A percentile compares a stretch with the other conserved stretches of the same genome.
Conservation (phyloP, 148 eudicot species). For the Nepenthes mirabilis region DNA sequence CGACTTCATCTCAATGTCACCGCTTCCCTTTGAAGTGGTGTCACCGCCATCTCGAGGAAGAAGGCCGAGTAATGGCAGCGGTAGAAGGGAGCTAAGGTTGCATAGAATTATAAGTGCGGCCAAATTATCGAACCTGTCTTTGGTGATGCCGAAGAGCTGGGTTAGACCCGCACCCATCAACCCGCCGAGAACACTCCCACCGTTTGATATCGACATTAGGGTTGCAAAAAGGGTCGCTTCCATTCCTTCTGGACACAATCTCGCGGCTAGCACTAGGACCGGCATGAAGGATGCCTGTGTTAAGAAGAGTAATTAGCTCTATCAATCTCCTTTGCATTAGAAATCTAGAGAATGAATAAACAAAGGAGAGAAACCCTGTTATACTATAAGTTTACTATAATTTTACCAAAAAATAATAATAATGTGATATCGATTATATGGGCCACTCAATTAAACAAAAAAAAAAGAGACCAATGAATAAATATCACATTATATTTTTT, state of each 20-base stretch:
- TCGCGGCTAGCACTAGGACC: slow-evolving; percentile 89
- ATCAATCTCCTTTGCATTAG: background rate
- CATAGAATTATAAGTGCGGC: slow-evolving; percentile 65
- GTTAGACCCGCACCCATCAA: slow-evolving; percentile 85
- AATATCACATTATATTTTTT: background rate
- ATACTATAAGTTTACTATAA: no score
- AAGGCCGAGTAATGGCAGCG: slow-evolving; percentile 75
- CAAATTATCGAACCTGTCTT: slow-evolving; percentile 65
- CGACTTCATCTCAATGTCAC: slow-evolving; percentile 64
- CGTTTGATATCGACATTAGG: slow-evolving; percentile 88
- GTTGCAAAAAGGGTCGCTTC: slow-evolving; percentile 99
- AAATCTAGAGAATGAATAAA: background rate
- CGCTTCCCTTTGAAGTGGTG: slow-evolving; percentile 19
- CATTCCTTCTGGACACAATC: slow-evolving; percentile 84
- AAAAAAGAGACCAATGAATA: background rate
- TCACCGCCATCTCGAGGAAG: slow-evolving; percentile 55
- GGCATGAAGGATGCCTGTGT: slow-evolving; percentile 96
- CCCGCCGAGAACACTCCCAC: slow-evolving; percentile 86
- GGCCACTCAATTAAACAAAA: background rate
- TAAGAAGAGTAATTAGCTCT: background rate
- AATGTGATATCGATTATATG: background rate
- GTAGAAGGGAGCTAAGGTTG: slow-evolving; percentile 86
- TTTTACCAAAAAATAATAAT: no score
- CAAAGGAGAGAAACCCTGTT: background rate
- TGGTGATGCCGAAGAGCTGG: slow-evolving; percentile 78